A percentile compares a stretch with the other conserved stretches of the same genome.
These are phyloP conservation scores for Geotrichum siamense DNA, from an alignment of 1,139 yeast genomes.

Conservation along the genomic window DNA sequence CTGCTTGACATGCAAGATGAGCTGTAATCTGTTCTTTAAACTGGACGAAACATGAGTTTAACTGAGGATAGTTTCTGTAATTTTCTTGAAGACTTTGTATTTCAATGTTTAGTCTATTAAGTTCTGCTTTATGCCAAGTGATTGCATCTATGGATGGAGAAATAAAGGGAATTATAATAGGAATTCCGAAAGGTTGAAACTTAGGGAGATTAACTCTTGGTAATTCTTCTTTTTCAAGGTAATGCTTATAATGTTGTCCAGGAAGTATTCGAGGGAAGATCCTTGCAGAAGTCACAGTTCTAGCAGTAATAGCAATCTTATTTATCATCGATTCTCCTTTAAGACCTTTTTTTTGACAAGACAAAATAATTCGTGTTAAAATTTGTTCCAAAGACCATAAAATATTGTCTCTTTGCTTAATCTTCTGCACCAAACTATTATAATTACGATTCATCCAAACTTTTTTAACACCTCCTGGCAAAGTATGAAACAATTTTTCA, in stretches of 20 bases:
- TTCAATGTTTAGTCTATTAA: conserved; percentile 26
- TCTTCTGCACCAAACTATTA: conserved; percentile 20
- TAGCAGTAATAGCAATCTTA: conserved; percentile 9
- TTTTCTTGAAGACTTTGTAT: conserved; percentile 23
- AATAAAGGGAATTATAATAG: conserved; percentile 17
- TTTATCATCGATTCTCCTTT: background rate
- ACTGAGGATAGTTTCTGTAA: conserved; percentile 20
- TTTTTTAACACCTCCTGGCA: conserved; percentile 22
- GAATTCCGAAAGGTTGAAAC: conserved; percentile 13
- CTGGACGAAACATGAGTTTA: conserved; percentile 32
- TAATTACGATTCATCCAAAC: conserved; percentile 32
- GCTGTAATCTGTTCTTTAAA: conserved; percentile 30
- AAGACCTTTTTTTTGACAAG: conserved; percentile 7
- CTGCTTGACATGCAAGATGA: conserved; percentile 30
- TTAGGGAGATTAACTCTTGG: conserved; percentile 19
- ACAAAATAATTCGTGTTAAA: conserved; percentile 18
- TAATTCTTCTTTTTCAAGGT: conserved; percentile 18
- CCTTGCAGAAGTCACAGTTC: background rate
- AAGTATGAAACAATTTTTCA: conserved; percentile 18
- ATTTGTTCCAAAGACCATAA: conserved; percentile 23
- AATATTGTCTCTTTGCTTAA: conserved; percentile 20
- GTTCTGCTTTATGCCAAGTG: conserved; percentile 24
- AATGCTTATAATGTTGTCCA: conserved; percentile 27
- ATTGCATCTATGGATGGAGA: conserved; percentile 23
- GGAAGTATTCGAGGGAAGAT: conserved; percentile 10